Evolutionary conservation across 495 filamentous ascomycete genomes (phyloP), one percentile per base, ranked within the genome.

Genomic region (Aspergillus cavernicola): DNA sequence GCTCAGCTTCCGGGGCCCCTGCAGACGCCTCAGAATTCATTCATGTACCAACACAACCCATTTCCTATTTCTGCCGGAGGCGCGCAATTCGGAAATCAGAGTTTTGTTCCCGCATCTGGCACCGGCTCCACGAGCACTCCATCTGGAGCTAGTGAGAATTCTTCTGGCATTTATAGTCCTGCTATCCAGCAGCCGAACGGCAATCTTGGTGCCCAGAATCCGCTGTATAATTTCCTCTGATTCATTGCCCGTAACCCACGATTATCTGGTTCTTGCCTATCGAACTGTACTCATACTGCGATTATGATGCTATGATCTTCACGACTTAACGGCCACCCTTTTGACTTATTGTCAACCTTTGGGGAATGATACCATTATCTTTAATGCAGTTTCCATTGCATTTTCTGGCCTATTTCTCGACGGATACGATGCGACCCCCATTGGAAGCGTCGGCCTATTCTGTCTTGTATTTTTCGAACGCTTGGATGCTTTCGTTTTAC

Each of bases 251-350:
- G 29, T 57, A 26, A 29, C 50, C 41, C 36, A 16, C 15, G 56
- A 50, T 43, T 54, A 58, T 52, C 52, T 37, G 29, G 44, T 43
- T 49, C 28, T 24, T 59, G 49, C 53, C 61, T 52, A 55, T 58
- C 60, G 60, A 62, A 57, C 42, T 76, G 73, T 76, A 76, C 66
- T 62, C 69, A 70, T 74, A 74, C 51, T 66, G 63, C 62, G 50
- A 76, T 56, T 69, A 76, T 55, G 73, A 76, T 66, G 66, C 62
- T 53, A 76, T 66, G 73, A 76, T 67, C 53, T 62, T 69, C 58
- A 75, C 66, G 72, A 77, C 54, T 74, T 68, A 24, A 75, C 70
- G 72, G 66, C 66, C 64, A 58, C 40, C 53, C 52, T 11, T 33
- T 33, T 60, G 60, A 66, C 59, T 65, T 45, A 53, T 55, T 64